Evolutionary conservation across 2,329 filamentous ascomycete species (phyloP).

Genomic region (Aurifilum marmelostoma): DNA sequence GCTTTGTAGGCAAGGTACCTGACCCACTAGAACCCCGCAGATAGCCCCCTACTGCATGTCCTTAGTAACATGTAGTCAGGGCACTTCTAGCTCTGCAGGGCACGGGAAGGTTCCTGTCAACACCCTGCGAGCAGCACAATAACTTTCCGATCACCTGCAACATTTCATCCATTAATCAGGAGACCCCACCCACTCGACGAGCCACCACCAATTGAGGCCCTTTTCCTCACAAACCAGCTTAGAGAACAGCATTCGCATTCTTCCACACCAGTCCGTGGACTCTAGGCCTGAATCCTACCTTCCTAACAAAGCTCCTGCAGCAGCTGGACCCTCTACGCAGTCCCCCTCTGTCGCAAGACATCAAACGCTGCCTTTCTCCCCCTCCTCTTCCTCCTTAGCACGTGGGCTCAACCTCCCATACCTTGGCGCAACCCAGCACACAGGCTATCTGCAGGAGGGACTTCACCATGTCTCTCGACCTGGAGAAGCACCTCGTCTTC

Average conservation of each 20-base stretch:
- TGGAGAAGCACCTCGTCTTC: conserved; percentile 82
- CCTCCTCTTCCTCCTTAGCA: background rate
- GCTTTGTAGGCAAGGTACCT: background rate
- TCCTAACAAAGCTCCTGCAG: background rate
- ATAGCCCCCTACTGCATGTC: background rate
- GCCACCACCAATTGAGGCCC: background rate
- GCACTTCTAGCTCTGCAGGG: background rate
- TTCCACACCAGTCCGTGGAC: background rate
- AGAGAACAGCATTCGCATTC: no score
- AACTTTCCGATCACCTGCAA: conserved; percentile 1
- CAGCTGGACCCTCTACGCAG: background rate
- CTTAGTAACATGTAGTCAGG: no score
- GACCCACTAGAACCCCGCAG: background rate
- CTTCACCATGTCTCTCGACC: conserved; percentile 66
- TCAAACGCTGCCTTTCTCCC: background rate
- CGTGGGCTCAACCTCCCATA: background rate
- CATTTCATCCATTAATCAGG: background rate
- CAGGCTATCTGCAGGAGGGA: background rate
- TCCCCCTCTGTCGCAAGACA: background rate
- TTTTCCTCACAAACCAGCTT: background rate
- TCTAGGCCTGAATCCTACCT: background rate
- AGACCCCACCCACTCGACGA: background rate
- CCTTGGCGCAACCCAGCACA: no score
- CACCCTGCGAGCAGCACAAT: background rate
- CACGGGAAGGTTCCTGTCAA: conserved; percentile 1